These are phyloP conservation scores for Butyriboletus loyo DNA, from an alignment of 768 basidiomycete genomes.

Conservation along the genomic window DNA sequence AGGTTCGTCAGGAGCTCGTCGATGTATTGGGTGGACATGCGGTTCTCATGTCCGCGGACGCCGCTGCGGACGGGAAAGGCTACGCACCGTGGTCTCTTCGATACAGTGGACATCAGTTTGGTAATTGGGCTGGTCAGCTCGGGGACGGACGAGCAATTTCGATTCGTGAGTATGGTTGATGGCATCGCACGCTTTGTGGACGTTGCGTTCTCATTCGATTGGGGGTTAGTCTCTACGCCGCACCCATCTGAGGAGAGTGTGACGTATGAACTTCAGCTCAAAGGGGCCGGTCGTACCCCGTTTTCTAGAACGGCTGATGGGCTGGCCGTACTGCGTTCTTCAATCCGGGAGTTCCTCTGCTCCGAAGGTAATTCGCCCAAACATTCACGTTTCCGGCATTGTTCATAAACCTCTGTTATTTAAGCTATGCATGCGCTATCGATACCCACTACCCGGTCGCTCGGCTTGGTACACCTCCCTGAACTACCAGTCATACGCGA, in stretches of 20 bases:
- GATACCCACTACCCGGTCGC: slow-evolving; percentile 86
- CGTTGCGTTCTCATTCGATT: slow-evolving; percentile 1
- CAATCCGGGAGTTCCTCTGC: slow-evolving; percentile 89
- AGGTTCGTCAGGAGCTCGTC: slow-evolving; percentile 65
- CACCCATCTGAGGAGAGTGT: slow-evolving; percentile 55
- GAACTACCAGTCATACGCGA: slow-evolving; percentile 76
- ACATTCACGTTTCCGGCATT: neutral
- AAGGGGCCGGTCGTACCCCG: slow-evolving; percentile 91
- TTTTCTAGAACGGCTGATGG: slow-evolving; percentile 93
- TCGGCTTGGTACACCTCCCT: slow-evolving; percentile 75
- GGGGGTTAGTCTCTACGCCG: slow-evolving; percentile 65
- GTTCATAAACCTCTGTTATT: slow-evolving; percentile 37
- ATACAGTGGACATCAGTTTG: slow-evolving; percentile 92
- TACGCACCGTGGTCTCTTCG: slow-evolving; percentile 76
- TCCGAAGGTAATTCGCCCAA: slow-evolving; percentile 62
- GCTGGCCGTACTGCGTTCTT: slow-evolving; percentile 90
- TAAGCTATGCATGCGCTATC: slow-evolving; percentile 72
- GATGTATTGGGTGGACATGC: slow-evolving; percentile 80
- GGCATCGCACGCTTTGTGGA: neutral
- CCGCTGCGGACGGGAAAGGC: slow-evolving; percentile 31
- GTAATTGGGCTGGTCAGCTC: slow-evolving; percentile 88
- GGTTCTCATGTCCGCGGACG: slow-evolving; percentile 49
- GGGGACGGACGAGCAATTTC: slow-evolving; percentile 97
- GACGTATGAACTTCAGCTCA: slow-evolving; percentile 86
- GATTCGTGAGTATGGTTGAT: slow-evolving; percentile 46